phyloP scores from a whole-genome alignment of 495 filamentous ascomycete genomes.

The Daldinia grandis region DNA sequence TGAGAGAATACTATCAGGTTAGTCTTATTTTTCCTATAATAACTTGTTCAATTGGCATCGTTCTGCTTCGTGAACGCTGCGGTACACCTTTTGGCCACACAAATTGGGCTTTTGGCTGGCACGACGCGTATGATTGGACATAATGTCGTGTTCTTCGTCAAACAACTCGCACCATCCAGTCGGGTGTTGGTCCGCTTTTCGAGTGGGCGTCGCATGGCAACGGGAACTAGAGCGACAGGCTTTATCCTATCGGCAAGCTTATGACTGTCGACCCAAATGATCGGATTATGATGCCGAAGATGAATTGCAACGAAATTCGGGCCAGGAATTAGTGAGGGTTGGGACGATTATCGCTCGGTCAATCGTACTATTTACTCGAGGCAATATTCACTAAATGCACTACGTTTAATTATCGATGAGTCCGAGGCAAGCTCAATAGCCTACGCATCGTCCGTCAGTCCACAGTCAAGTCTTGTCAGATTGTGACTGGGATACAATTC shows the following conservation, averaged over 20 bases:
- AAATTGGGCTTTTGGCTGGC: neutral
- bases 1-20: slow-evolving; percentile 32
- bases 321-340: neutral
- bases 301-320: neutral
- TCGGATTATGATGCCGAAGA: neutral
- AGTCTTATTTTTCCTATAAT: slow-evolving; percentile 17
- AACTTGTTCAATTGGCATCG: neutral
- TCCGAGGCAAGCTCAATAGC: neutral
- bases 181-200: neutral
- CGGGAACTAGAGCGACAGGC: neutral
- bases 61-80: neutral
- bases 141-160: neutral
- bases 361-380: neutral
- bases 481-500: neutral
- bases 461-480: neutral
- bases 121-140: slow-evolving; percentile 1
- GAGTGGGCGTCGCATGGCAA: neutral
- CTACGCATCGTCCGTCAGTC: neutral
- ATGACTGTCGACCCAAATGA: neutral
- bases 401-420: neutral
- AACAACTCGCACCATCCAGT: neutral
- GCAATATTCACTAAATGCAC: neutral
- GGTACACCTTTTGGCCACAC: neutral
- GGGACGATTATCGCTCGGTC: neutral
- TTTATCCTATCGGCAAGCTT: neutral